Conservation (phyloP, 1,139 yeast species). For the Scheffersomyces quercinus region DNA sequence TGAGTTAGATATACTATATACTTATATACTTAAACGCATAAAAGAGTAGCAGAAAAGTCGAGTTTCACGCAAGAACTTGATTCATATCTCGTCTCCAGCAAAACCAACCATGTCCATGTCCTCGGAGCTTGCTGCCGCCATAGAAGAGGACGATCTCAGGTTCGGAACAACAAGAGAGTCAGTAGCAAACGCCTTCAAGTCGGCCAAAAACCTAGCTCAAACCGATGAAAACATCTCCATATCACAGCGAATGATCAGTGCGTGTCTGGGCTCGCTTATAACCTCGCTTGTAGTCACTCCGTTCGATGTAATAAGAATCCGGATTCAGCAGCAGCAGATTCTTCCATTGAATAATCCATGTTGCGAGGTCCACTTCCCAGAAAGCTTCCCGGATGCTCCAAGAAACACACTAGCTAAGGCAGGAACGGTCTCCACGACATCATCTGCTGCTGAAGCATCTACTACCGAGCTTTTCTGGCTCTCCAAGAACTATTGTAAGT, state of each 20-base stretch:
- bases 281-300: slow-evolving; percentile 90
- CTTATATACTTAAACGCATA: no score
- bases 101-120: slow-evolving; percentile 31
- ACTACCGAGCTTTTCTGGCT: slow-evolving; percentile 41
- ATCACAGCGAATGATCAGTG: slow-evolving; percentile 78
- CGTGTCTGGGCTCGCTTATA: slow-evolving; percentile 85
- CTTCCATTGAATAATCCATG: slow-evolving; percentile 39
- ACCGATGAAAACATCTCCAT: slow-evolving; percentile 39
- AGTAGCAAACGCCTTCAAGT: not conserved
- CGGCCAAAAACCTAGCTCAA: not conserved
- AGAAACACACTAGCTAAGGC: slow-evolving; percentile 12
- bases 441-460: not conserved
- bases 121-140: slow-evolving; percentile 40
- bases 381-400: slow-evolving; percentile 3
- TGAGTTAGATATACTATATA: no score
- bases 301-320: slow-evolving; percentile 86
- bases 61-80: no score
- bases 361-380: slow-evolving; percentile 22
- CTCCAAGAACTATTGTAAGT: slow-evolving; percentile 37
- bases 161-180: slow-evolving; percentile 5
- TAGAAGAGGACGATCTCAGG: slow-evolving; percentile 28
- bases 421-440: not conserved
- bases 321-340: slow-evolving; percentile 86
- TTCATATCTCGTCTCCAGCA: no score
- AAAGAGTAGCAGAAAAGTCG: no score